These are phyloP conservation scores for Phaeomoniella chlamydospora DNA, from an alignment of 2,329 filamentous ascomycete species.

Conservation along the genomic window DNA sequence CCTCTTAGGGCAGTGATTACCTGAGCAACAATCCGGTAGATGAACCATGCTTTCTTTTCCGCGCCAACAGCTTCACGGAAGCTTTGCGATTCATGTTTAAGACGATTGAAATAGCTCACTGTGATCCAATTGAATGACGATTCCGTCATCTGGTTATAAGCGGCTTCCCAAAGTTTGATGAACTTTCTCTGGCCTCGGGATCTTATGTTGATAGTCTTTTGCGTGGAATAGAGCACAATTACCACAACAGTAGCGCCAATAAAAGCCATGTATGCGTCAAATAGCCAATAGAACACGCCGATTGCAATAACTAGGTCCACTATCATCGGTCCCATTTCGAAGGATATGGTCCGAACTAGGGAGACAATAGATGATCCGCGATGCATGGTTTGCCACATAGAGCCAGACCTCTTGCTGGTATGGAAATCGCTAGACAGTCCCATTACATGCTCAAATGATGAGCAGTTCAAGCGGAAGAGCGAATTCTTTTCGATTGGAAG, in stretches of 20 bases:
- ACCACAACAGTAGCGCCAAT: slow-evolving; percentile 30
- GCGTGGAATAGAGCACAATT: slow-evolving; percentile 37
- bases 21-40: not conserved
- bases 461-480: slow-evolving; percentile 41
- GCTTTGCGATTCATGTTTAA: slow-evolving; percentile 35
- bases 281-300: slow-evolving; percentile 44
- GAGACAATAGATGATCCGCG: slow-evolving; percentile 47
- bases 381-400: slow-evolving; percentile 49
- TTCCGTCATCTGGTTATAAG: slow-evolving; percentile 41
- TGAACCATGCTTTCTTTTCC: not conserved
- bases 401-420: slow-evolving; percentile 47
- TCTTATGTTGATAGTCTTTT: slow-evolving; percentile 22
- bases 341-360: slow-evolving; percentile 44
- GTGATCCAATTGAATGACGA: slow-evolving; percentile 47
- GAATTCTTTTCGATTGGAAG: slow-evolving; percentile 42
- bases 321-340: slow-evolving; percentile 47
- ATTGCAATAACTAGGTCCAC: slow-evolving; percentile 48
- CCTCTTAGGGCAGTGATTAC: slow-evolving; percentile 6
- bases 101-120: slow-evolving; percentile 42
- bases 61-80: slow-evolving; percentile 20
- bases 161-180: slow-evolving; percentile 28
- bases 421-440: slow-evolving; percentile 58
- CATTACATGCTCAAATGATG: slow-evolving; percentile 55
- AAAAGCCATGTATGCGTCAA: slow-evolving; percentile 46
- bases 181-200: slow-evolving; percentile 21